Evolutionary conservation across 768 basidiomycete species (phyloP).

Genomic region (Boletus speciosus): DNA sequence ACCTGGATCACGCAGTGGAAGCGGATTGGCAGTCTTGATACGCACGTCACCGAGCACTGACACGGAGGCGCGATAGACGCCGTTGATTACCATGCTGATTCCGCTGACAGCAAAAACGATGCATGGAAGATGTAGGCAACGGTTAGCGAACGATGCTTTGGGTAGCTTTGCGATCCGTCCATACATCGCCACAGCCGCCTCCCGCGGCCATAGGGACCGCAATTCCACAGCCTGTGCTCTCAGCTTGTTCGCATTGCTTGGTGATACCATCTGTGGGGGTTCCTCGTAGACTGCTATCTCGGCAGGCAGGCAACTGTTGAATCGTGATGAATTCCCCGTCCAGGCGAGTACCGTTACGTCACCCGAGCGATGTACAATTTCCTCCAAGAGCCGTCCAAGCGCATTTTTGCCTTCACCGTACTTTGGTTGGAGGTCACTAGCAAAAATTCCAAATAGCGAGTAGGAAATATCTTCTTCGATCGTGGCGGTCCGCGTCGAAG

Average conservation of each 20-base stretch:
- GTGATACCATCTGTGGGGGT: background rate
- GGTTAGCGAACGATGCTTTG: background rate
- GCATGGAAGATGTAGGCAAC: slow-evolving; percentile 3
- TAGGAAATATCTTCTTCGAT: background rate
- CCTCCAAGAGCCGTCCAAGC: slow-evolving; percentile 4
- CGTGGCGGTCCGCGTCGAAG: background rate
- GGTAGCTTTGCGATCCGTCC: background rate
- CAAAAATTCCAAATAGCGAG: slow-evolving; percentile 3
- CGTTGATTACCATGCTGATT: background rate
- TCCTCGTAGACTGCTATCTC: slow-evolving; percentile 1
- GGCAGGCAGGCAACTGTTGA: slow-evolving; percentile 5
- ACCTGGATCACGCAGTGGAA: background rate
- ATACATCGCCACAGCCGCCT: background rate
- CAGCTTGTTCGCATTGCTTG: background rate
- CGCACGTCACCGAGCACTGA: background rate
- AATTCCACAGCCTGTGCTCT: background rate
- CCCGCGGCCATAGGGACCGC: background rate
- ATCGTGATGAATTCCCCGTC: background rate
- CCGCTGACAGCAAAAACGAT: background rate
- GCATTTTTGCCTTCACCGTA: background rate
- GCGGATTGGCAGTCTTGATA: background rate
- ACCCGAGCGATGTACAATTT: slow-evolving; percentile 4
- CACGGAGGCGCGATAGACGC: background rate
- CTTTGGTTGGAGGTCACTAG: slow-evolving; percentile 1
- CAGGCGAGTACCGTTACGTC: slow-evolving; percentile 5